Base-by-base conservation (phyloP, 2,329 filamentous ascomycete genomes). In the Harringtonia lauricola region DNA sequence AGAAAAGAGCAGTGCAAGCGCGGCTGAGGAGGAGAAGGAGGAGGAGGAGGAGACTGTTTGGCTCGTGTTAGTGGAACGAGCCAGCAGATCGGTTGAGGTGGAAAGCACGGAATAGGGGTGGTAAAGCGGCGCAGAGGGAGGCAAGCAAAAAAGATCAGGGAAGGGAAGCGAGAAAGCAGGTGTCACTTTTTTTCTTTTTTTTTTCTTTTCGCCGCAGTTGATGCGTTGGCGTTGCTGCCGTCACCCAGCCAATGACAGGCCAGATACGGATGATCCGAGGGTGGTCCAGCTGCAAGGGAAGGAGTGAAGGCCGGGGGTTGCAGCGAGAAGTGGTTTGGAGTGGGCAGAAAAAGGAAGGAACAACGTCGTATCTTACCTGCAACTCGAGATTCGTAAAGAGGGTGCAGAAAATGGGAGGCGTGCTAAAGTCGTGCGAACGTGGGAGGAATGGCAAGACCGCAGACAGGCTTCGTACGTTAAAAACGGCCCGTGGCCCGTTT, bases 161-260 rank as follows among this genome's bases (percentile, higher is more conserved):
- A 31, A 40, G 36, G 37, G 39, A 42, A 45, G 22, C 9, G 22
- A 17, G 24, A 36, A 39, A 21, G 24, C 18, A 24, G 4, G 21
- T 35, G 33, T 44, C 36, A 43, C 15, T 38, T 45, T 45, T 45
- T 34, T 19, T 45, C 21, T 37, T 49, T 42, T 49, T 42, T 47
- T 43, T 42, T 35, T 26, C 28, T 42, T 39, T 44, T 43, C 33
- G 46, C 47, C 36, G 41, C 33, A 43, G 36, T 47, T 38, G 52
- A 52, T 54, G 52, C 51, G 52, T 44, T 54, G 52, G 49, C 52
- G 48, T 37, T 54, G 49, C 48, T 50, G 46, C 42, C 36, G 48
- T 39, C 44, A 33, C 41, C 44, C 37, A 47, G 47, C 52, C 52
- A 54, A 54, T 54, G 42, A 43, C 24, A 43, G 41, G 8, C 18